A percentile compares a stretch with the other conserved stretches of the same genome.
Evolutionary conservation across 2,329 filamentous ascomycete species (phyloP).

Genomic region (Colletotrichum sp.): DNA sequence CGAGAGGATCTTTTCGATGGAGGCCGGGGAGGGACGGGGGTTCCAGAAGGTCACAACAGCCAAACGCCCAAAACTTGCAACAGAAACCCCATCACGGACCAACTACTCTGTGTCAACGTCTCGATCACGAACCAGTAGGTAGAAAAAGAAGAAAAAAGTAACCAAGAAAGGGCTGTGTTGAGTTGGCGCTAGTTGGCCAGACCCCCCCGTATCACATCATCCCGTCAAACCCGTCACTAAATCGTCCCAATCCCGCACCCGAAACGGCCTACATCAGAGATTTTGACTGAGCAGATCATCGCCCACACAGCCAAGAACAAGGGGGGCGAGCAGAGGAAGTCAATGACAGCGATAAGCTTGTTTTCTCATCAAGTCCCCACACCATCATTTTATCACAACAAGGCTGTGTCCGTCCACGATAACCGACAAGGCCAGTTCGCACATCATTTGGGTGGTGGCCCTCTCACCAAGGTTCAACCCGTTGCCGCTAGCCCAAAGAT

Average conservation of each 20-base stretch:
- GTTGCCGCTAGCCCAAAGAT: neutral
- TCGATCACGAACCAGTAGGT: neutral
- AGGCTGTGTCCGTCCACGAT: neutral
- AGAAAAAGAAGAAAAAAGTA: neutral
- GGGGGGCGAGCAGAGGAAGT: neutral
- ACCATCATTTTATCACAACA: neutral
- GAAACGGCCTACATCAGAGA: conserved; percentile 14
- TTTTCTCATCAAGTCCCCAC: neutral
- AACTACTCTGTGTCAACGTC: neutral
- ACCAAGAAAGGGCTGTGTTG: conserved; percentile 6
- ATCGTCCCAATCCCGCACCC: neutral
- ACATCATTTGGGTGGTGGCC: neutral
- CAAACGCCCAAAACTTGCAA: neutral
- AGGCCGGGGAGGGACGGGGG: neutral
- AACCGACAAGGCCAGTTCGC: neutral
- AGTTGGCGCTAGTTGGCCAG: neutral
- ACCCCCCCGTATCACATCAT: neutral
- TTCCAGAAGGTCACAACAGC: neutral
- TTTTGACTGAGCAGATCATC: neutral
- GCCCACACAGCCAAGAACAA: neutral
- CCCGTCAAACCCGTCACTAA: neutral
- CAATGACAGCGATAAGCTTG: neutral
- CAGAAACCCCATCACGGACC: neutral
- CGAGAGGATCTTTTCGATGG: neutral
- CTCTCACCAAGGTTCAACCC: neutral